Percentiles rank a stretch among this genome's conserved stretches.
phyloP scores from a whole-genome alignment of 495 filamentous ascomycete genomes.

The Penicillium coffeae region DNA sequence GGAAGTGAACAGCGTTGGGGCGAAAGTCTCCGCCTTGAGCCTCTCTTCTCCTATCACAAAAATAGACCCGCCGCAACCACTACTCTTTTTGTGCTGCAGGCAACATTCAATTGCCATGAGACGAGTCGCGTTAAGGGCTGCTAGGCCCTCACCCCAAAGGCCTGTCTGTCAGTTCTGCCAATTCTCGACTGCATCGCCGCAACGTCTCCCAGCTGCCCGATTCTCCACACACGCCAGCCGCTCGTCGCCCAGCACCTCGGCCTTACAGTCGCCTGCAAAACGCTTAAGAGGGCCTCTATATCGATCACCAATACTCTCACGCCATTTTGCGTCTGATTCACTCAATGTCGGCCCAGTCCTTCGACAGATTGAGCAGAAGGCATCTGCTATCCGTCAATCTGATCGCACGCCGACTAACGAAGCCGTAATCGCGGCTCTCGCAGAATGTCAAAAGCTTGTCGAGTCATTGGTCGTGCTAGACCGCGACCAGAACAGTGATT shows the following conservation, averaged over 20 bases:
- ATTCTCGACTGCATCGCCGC: constrained; percentile 20
- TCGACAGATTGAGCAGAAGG: constrained; percentile 24
- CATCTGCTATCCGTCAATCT: constrained; percentile 25
- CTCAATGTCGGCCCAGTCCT: constrained; percentile 18
- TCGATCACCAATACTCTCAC: neutral
- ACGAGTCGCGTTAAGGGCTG: constrained; percentile 28
- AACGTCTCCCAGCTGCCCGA: constrained; percentile 22
- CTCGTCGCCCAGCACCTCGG: constrained; percentile 4
- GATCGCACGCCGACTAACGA: constrained; percentile 38
- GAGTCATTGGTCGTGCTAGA: constrained; percentile 30
- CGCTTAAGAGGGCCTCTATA: constrained; percentile 1
- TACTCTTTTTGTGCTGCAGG: constrained; percentile 3
- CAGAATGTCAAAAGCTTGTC: constrained; percentile 43
- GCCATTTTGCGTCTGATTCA: constrained; percentile 12
- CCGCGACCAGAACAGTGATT: constrained; percentile 16
- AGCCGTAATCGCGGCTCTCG: constrained; percentile 36
- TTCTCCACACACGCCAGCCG: constrained; percentile 8
- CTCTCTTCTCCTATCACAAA: constrained; percentile 18
- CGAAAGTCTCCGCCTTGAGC: constrained; percentile 26
- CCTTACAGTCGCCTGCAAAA: constrained; percentile 16
- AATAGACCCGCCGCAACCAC: constrained; percentile 9
- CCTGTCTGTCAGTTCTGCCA: constrained; percentile 41
- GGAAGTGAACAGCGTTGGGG: constrained; percentile 22
- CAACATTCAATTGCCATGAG: constrained; percentile 26
- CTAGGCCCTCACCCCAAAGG: constrained; percentile 19